A percentile compares a stretch with the other conserved stretches of the same genome.
Evolutionary conservation across 495 filamentous ascomycete species (phyloP).

Genomic region (Trichoderma asperelloides): DNA sequence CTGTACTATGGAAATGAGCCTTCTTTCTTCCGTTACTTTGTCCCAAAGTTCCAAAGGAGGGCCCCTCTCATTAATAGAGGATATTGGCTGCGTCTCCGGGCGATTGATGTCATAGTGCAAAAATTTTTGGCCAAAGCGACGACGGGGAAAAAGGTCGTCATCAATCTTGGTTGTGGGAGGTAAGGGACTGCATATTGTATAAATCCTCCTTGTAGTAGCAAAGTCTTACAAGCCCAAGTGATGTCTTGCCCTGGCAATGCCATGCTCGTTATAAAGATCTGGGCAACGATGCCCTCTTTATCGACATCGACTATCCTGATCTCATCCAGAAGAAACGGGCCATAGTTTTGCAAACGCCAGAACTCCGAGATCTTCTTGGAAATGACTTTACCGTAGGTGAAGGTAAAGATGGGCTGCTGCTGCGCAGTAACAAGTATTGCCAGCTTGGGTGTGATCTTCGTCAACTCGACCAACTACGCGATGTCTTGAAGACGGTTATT

Average conservation of each 20-base stretch:
- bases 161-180: slow-evolving; percentile 91
- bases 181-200: slow-evolving; percentile 33
- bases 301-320: slow-evolving; percentile 83
- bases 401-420: slow-evolving; percentile 33
- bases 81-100: slow-evolving; percentile 79
- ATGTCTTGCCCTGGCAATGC: slow-evolving; percentile 83
- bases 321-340: slow-evolving; percentile 67
- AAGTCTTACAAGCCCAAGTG: slow-evolving; percentile 42
- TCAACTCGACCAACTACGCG: slow-evolving; percentile 48
- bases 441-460: slow-evolving; percentile 78
- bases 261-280: slow-evolving; percentile 50
- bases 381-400: slow-evolving; percentile 37
- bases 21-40: slow-evolving; percentile 80
- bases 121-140: slow-evolving; percentile 55
- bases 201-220: background rate
- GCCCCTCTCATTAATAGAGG: slow-evolving; percentile 81
- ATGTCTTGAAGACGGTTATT: slow-evolving; percentile 45
- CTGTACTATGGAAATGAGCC: slow-evolving; percentile 66
- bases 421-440: slow-evolving; percentile 61
- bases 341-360: slow-evolving; percentile 50
- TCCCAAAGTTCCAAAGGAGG: slow-evolving; percentile 69
- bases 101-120: slow-evolving; percentile 62
- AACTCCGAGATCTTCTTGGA: slow-evolving; percentile 44
- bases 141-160: slow-evolving; percentile 59
- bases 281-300: slow-evolving; percentile 53